Base-by-base conservation (phyloP, 768 basidiomycete genomes). In the Lanmaoa pseudosensibilis region DNA sequence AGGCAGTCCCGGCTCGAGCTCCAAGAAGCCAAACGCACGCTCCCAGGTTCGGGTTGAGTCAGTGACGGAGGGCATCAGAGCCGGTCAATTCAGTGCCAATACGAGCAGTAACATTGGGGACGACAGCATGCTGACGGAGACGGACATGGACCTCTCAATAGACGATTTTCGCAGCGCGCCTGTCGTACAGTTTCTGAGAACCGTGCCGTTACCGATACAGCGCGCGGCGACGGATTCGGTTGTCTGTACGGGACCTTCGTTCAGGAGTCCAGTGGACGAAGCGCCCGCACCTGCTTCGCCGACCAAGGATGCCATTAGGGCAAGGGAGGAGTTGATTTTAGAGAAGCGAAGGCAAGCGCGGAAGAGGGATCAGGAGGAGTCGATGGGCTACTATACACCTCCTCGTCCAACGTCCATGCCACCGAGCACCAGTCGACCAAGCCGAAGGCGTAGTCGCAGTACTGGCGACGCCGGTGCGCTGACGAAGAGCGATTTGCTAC, bases 391-490 rank as follows among this genome's bases (percentile, higher is more conserved):
- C 56, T 73, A 66, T 65, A 73, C 70, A 16, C 71, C 72, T 51
- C 66, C 68, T 4, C 67, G 69, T 34, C 65, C 72, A 18, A 51
- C 48, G 18, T 64, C 68, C 11, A 46, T 59, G 52, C 59, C 70
- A 27, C 58, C 62, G 49, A 59, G 67, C 43, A 41, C 66, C 77
- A 65, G 80, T 25, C 73, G 86, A 39, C 84, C 85, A 12, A 83
- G 78, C 52, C 76, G 82, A 52, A 76, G 90, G 60, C 77, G 88
- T 52, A 94, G 88, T 69, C 82, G 84, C 79, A 92, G 88, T 65
- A 91, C 88, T 1, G 85, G 87, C 10, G 92, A 92, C 68, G 85
- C 82, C 3, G 81, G 86, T 44, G 74, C 78, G 46, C 58, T 78
- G 44, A 65, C 69, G 21, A 69, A 65, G 50, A 47, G 60, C 44